These are phyloP conservation scores for Chrysosporium keratinophilum DNA, from an alignment of 2,329 filamentous ascomycete genomes.

Conservation along the genomic window DNA sequence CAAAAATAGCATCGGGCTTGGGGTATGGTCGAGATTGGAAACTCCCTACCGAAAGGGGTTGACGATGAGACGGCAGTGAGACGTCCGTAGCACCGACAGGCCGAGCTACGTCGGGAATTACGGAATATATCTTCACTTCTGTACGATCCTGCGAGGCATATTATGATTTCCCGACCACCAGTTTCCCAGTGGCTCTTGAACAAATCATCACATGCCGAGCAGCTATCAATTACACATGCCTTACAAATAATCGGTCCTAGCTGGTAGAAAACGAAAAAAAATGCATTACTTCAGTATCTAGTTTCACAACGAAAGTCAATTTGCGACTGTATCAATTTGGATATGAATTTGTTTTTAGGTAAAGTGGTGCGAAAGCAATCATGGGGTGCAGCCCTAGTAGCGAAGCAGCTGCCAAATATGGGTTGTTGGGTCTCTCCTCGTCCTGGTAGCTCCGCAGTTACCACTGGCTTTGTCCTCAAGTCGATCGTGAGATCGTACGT, in stretches of 20 bases:
- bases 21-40: neutral
- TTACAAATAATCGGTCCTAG: neutral
- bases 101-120: neutral
- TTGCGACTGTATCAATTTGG: constrained; percentile 4
- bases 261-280: neutral
- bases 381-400: neutral
- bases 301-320: neutral
- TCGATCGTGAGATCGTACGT: neutral
- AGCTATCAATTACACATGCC: constrained; percentile 4
- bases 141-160: neutral
- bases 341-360: neutral
- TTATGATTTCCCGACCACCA: neutral
- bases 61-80: constrained; percentile 5
- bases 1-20: neutral
- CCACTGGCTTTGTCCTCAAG: neutral
- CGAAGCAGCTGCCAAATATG: neutral
- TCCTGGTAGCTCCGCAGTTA: neutral
- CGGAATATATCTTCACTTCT: neutral
- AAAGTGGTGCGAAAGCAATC: neutral
- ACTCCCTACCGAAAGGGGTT: neutral
- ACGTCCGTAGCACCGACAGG: neutral
- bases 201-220: neutral
- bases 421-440: neutral
- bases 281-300: neutral
- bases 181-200: neutral